These are phyloP conservation scores for Chlorella sp. DNA, from an alignment of 139 green algal species.

Conservation along the genomic window DNA sequence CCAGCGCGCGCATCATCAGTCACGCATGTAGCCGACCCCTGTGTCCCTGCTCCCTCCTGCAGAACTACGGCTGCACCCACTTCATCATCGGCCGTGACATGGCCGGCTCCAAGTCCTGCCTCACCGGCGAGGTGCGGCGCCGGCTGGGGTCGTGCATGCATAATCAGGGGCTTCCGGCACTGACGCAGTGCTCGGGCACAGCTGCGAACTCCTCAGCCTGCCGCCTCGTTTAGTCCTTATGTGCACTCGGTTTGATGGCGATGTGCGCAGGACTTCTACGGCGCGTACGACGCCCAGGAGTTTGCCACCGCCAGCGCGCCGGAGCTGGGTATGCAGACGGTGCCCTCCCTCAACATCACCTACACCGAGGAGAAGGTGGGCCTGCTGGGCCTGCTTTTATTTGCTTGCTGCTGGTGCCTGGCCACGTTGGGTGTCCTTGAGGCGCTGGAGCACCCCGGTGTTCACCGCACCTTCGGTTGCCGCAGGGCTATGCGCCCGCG, in stretches of 20 bases:
- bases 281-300: slow-evolving; percentile 51
- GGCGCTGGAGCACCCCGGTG: no score
- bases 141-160: no score
- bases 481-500: no score
- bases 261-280: slow-evolving; percentile 86
- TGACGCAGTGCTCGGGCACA: not conserved
- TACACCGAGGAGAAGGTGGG: slow-evolving; percentile 77
- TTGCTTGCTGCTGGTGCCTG: no score
- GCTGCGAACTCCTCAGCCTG: not conserved
- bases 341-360: slow-evolving; percentile 88
- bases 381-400: not conserved
- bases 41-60: no score
- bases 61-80: slow-evolving; percentile 96
- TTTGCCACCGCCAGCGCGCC: slow-evolving; percentile 68
- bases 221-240: no score
- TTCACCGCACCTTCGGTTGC: no score
- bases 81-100: slow-evolving; percentile 98
- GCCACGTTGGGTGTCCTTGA: no score
- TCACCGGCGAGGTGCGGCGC: slow-evolving; percentile 69
- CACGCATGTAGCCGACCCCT: no score
- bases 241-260: not conserved
- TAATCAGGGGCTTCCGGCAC: no score
- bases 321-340: slow-evolving; percentile 90
- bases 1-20: no score
- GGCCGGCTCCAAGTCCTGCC: slow-evolving; percentile 87